Evolutionary conservation across 1,139 yeast species (phyloP).

Genomic region (Meyerozyma athensensis): DNA sequence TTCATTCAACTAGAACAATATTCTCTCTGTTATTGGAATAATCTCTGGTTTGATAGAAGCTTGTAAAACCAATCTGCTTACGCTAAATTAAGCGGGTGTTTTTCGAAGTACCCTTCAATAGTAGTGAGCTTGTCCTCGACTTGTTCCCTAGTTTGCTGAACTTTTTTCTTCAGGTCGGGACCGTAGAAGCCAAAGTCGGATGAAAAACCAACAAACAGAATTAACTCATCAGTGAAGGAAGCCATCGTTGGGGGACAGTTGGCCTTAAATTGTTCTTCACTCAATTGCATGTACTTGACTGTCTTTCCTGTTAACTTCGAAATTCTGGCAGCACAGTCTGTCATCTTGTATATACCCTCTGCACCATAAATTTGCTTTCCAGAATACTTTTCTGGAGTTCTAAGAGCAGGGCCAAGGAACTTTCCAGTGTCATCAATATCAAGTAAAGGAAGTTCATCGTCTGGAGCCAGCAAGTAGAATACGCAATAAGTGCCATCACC

Average conservation of each 20-base stretch:
- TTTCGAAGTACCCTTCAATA: neutral
- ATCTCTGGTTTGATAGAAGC: too few relatives aligned
- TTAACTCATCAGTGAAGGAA: neutral
- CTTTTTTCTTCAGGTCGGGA: neutral
- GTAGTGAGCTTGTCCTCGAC: neutral
- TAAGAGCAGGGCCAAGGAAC: neutral
- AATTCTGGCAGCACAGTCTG: neutral
- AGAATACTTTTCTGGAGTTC: neutral
- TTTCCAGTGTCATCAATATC: constrained; percentile 1
- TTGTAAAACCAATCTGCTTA: too few relatives aligned
- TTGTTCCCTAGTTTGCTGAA: neutral
- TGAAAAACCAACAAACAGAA: neutral
- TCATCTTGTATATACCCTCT: neutral
- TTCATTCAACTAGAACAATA: too few relatives aligned
- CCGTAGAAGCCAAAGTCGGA: neutral
- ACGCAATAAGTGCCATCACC: neutral
- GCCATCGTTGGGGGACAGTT: neutral
- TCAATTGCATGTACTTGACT: neutral
- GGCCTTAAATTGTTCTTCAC: neutral
- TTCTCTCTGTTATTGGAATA: too few relatives aligned
- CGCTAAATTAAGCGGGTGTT: neutral
- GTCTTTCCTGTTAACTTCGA: neutral
- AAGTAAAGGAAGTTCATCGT: neutral
- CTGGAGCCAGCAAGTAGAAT: neutral
- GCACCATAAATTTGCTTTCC: neutral